Conservation (phyloP, 2,329 filamentous ascomycete species). For the Chrysosphaeria jannelii region DNA sequence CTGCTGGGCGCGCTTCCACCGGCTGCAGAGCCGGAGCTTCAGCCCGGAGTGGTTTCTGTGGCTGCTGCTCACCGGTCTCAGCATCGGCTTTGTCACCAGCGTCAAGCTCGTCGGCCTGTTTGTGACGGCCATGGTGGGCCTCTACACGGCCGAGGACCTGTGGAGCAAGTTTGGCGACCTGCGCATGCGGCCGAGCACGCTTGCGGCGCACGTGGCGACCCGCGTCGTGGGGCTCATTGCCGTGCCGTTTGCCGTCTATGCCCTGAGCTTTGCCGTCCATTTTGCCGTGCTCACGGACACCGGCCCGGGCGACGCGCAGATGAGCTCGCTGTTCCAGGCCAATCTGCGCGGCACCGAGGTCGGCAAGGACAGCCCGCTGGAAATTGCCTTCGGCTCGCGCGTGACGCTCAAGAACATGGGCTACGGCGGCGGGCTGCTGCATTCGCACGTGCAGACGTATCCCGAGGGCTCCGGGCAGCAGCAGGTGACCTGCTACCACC, state of each 20-base stretch:
- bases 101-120: slow-evolving; percentile 97
- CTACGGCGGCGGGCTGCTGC: slow-evolving; percentile 82
- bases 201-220: slow-evolving; percentile 43
- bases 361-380: slow-evolving; percentile 76
- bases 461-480: slow-evolving; percentile 83
- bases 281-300: slow-evolving; percentile 82
- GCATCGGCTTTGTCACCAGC: slow-evolving; percentile 92
- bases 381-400: slow-evolving; percentile 66
- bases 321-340: slow-evolving; percentile 97
- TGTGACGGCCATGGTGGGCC: slow-evolving; percentile 71
- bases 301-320: slow-evolving; percentile 93
- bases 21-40: slow-evolving; percentile 60
- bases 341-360: slow-evolving; percentile 85
- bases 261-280: slow-evolving; percentile 84
- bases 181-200: slow-evolving; percentile 44
- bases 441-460: slow-evolving; percentile 89
- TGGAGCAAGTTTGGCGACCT: slow-evolving; percentile 95
- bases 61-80: slow-evolving; percentile 78
- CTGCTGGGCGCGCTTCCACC: slow-evolving; percentile 93
- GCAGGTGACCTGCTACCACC: slow-evolving; percentile 96
- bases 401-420: slow-evolving; percentile 98
- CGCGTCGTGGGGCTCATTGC: slow-evolving; percentile 69
- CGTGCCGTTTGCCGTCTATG: slow-evolving; percentile 70
- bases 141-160: slow-evolving; percentile 88
- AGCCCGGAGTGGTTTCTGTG: slow-evolving; percentile 80